These are phyloP conservation scores for Penicillium sp. DNA, from an alignment of 2,329 filamentous ascomycete species.

Conservation along the genomic window DNA sequence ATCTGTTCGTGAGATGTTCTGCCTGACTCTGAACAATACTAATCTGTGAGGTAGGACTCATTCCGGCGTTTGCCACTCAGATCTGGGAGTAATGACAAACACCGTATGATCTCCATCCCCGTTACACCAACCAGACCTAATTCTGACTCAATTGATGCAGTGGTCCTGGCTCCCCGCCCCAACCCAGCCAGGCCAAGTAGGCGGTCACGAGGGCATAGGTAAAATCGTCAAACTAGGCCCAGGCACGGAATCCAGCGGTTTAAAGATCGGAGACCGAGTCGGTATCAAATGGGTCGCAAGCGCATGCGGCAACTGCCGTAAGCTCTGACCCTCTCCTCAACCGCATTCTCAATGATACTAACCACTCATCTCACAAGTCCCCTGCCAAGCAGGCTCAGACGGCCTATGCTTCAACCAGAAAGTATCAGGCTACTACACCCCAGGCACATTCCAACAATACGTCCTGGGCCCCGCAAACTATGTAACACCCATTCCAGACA, in stretches of 20 bases:
- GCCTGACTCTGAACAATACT: neutral
- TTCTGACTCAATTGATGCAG: slow-evolving; percentile 27
- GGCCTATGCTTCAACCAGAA: slow-evolving; percentile 57
- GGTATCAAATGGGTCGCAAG: slow-evolving; percentile 68
- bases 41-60: slow-evolving; percentile 49
- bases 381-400: slow-evolving; percentile 57
- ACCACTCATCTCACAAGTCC: slow-evolving; percentile 21
- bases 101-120: slow-evolving; percentile 10
- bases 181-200: slow-evolving; percentile 62
- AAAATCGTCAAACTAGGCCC: slow-evolving; percentile 65
- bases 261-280: slow-evolving; percentile 67
- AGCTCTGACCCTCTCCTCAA: slow-evolving; percentile 2
- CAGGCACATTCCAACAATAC: slow-evolving; percentile 73
- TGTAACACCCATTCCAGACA: slow-evolving; percentile 67
- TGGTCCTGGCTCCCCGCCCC: slow-evolving; percentile 60
- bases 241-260: slow-evolving; percentile 53
- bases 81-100: slow-evolving; percentile 58
- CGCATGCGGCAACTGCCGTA: slow-evolving; percentile 56
- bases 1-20: slow-evolving; percentile 49
- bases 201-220: slow-evolving; percentile 69
- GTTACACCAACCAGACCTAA: neutral
- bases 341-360: neutral
- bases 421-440: slow-evolving; percentile 66
- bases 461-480: slow-evolving; percentile 64
- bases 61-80: slow-evolving; percentile 65